Evolutionary conservation across 2,329 filamentous ascomycete species (phyloP).

Genomic region (Sclerotinia glacialis): DNA sequence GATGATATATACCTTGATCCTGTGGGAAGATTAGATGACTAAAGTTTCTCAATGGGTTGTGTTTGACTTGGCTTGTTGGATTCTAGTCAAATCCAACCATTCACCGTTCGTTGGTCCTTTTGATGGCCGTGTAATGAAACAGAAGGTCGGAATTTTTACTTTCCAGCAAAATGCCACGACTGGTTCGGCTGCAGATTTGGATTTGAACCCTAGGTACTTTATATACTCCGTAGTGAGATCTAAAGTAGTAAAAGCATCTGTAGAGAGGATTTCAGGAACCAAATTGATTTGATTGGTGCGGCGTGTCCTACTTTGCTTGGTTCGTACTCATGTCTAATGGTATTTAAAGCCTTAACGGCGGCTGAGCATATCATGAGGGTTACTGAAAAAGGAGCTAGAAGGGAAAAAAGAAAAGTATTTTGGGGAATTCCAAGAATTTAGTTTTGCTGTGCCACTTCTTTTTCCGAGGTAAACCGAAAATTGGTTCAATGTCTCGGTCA

Average conservation of each 20-base stretch:
- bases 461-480: background rate
- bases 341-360: background rate
- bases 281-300: slow-evolving; percentile 1
- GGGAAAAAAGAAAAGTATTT: slow-evolving; percentile 7
- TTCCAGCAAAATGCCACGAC: slow-evolving; percentile 16
- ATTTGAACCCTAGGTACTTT: slow-evolving; percentile 3
- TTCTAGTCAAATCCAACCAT: background rate
- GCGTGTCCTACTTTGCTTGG: background rate
- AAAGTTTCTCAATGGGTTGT: background rate
- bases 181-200: slow-evolving; percentile 10
- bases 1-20: slow-evolving; percentile 8
- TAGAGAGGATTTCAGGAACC: slow-evolving; percentile 8
- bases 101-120: background rate
- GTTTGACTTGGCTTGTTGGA: slow-evolving; percentile 1
- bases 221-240: background rate
- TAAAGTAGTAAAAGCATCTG: slow-evolving; percentile 9
- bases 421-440: background rate
- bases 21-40: slow-evolving; percentile 22
- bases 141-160: slow-evolving; percentile 1
- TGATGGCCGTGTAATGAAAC: slow-evolving; percentile 12
- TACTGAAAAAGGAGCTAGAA: slow-evolving; percentile 1
- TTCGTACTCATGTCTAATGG: background rate
- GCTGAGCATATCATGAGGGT: slow-evolving; percentile 8
- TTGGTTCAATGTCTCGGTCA: slow-evolving; percentile 12
- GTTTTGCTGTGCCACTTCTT: background rate